Evolutionary conservation across 1,139 yeast species (phyloP).

Genomic region (Lodderomyces metapsilosis): DNA sequence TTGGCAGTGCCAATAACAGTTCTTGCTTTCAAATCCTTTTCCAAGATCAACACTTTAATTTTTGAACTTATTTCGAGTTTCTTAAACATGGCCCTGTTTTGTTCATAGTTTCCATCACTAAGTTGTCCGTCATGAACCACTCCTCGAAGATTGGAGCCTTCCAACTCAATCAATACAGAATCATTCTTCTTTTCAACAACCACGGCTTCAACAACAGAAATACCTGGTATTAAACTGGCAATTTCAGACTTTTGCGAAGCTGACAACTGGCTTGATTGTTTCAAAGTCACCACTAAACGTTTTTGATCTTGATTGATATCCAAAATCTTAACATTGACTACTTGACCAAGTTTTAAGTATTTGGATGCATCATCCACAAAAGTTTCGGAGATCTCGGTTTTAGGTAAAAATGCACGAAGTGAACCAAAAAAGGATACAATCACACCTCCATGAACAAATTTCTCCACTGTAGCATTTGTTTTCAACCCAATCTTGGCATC

Average conservation of each 20-base stretch:
- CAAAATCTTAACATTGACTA: conserved; percentile 69
- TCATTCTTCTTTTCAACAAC: conserved; percentile 77
- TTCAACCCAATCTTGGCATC: conserved; percentile 58
- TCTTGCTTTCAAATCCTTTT: conserved; percentile 61
- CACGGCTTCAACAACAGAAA: conserved; percentile 57
- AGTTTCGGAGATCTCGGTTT: conserved; percentile 86
- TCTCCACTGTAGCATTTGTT: conserved; percentile 74
- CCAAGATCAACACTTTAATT: conserved; percentile 63
- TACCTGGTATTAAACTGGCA: conserved; percentile 55
- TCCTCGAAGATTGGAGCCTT: conserved; percentile 60
- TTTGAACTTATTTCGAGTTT: conserved; percentile 58
- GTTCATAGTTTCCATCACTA: conserved; percentile 72
- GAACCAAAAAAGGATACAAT: conserved; percentile 80
- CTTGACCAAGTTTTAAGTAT: conserved; percentile 79
- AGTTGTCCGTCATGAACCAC: conserved; percentile 73
- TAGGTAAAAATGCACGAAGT: conserved; percentile 78
- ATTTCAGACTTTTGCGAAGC: conserved; percentile 50
- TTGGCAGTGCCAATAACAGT: conserved; percentile 65
- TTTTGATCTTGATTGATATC: conserved; percentile 54
- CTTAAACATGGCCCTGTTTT: conserved; percentile 63
- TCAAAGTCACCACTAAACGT: conserved; percentile 70
- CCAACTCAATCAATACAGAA: conserved; percentile 64
- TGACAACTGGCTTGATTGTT: conserved; percentile 57
- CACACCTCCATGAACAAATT: conserved; percentile 75
- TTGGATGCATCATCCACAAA: conserved; percentile 76